Conservation (phyloP, 2,329 filamentous ascomycete species). For the Cadophora sp. region DNA sequence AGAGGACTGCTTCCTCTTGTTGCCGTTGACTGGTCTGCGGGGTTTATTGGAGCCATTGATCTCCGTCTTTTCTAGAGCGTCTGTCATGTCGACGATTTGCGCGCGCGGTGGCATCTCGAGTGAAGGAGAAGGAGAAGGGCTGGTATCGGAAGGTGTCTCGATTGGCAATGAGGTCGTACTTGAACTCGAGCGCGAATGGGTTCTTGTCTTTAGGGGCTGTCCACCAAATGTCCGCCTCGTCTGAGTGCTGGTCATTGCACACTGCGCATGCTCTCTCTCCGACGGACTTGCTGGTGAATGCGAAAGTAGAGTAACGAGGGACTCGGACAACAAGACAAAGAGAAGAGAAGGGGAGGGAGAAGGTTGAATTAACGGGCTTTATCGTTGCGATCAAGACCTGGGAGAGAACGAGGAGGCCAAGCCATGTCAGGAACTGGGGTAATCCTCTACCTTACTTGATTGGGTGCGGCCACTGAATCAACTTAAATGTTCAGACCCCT, state of each 20-base stretch:
- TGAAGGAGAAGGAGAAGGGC: slow-evolving; percentile 30
- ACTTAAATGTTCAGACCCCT: slow-evolving; percentile 12
- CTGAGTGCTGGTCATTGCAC: slow-evolving; percentile 33
- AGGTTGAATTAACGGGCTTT: not conserved
- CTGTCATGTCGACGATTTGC: slow-evolving; percentile 27
- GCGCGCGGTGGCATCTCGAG: slow-evolving; percentile 32
- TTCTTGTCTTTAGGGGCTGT: slow-evolving; percentile 30
- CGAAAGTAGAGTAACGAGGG: slow-evolving; percentile 13
- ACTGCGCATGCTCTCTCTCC: slow-evolving; percentile 16
- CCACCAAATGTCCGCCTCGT: slow-evolving; percentile 27
- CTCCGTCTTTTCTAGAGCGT: slow-evolving; percentile 28
- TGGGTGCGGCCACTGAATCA: not conserved
- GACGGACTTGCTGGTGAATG: too few relatives aligned
- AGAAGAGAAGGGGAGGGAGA: not conserved
- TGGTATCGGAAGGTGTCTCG: slow-evolving; percentile 37
- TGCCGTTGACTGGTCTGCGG: slow-evolving; percentile 50
- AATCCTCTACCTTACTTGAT: slow-evolving; percentile 13
- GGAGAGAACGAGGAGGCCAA: slow-evolving; percentile 1
- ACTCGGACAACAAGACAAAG: not conserved
- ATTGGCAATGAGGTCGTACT: slow-evolving; percentile 35
- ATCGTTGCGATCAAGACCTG: not conserved
- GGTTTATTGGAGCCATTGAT: slow-evolving; percentile 36
- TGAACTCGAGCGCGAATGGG: slow-evolving; percentile 35
- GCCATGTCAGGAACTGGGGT: slow-evolving; percentile 2
- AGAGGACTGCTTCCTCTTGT: slow-evolving; percentile 64